phyloP scores from a whole-genome alignment of 2,329 filamentous ascomycete genomes.

The Chrysoporthe puriensis region DNA sequence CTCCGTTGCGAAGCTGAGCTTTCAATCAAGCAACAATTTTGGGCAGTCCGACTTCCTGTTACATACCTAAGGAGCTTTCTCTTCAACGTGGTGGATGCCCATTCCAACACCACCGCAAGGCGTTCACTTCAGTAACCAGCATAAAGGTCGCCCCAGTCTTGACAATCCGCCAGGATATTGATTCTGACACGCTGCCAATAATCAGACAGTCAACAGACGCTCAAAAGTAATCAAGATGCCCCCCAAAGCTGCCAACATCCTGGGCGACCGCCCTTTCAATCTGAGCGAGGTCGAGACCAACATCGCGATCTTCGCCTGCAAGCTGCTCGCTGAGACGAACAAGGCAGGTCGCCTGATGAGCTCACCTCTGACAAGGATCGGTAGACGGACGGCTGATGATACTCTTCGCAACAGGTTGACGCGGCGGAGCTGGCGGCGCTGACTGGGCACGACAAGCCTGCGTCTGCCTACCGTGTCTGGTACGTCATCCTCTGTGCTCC shows the following conservation, averaged over 20 bases:
- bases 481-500: not conserved
- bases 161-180: not conserved
- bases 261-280: not conserved
- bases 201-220: not conserved
- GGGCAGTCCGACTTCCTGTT: not conserved
- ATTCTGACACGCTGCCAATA: not conserved
- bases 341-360: slow-evolving; percentile 5
- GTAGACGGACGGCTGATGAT: not conserved
- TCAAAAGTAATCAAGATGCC: not conserved
- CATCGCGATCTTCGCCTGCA: slow-evolving; percentile 1
- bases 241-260: not conserved
- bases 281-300: slow-evolving; percentile 10
- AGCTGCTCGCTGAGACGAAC: slow-evolving; percentile 2
- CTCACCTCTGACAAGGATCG: not conserved
- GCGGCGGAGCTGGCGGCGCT: slow-evolving; percentile 10
- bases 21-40: too few relatives aligned
- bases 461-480: slow-evolving; percentile 18
- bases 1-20: too few relatives aligned
- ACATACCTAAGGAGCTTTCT: not conserved
- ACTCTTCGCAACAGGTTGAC: slow-evolving; percentile 1
- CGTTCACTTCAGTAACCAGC: not conserved
- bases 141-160: not conserved
- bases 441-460: slow-evolving; percentile 13
- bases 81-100: not conserved
- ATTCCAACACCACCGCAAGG: not conserved